Evolutionary conservation across 306 rosid genomes (phyloP).

Genomic region (Cercis canadensis): DNA sequence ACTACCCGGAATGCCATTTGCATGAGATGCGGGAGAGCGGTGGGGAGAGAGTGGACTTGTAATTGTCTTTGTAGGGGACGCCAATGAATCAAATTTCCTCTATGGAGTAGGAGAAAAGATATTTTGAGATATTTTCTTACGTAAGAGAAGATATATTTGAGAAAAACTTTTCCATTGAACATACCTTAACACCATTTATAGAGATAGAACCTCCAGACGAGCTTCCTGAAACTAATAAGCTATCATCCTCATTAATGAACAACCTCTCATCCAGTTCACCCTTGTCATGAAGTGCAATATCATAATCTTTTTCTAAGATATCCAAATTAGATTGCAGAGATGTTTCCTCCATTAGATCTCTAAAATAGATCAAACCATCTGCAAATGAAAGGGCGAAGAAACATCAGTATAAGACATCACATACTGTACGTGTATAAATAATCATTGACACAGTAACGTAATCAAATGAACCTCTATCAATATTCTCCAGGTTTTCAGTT

Average conservation of each 20-base stretch:
- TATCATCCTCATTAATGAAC: slow-evolving; percentile 84
- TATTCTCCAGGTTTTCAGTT: slow-evolving; percentile 66
- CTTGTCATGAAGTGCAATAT: slow-evolving; percentile 61
- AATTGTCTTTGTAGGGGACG: slow-evolving; percentile 82
- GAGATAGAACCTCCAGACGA: slow-evolving; percentile 70
- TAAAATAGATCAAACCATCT: slow-evolving; percentile 91
- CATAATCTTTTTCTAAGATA: slow-evolving; percentile 81
- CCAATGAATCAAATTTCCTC: slow-evolving; percentile 79
- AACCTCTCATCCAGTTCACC: slow-evolving; percentile 92
- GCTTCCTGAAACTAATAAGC: slow-evolving; percentile 84
- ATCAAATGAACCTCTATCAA: slow-evolving; percentile 68
- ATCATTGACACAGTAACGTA: slow-evolving; percentile 4
- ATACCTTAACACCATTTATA: slow-evolving; percentile 79
- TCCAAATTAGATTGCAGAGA: slow-evolving; percentile 65
- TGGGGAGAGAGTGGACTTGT: slow-evolving; percentile 88
- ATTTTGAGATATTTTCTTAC: slow-evolving; percentile 27
- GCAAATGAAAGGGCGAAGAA: slow-evolving; percentile 35
- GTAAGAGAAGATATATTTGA: background rate
- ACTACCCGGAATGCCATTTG: slow-evolving; percentile 57
- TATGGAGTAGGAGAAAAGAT: slow-evolving; percentile 42
- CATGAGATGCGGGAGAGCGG: slow-evolving; percentile 78
- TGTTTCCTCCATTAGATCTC: slow-evolving; percentile 74
- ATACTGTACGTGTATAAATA: slow-evolving; percentile 18
- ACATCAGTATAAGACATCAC: slow-evolving; percentile 18
- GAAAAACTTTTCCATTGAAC: slow-evolving; percentile 22